These are phyloP conservation scores for Ambispora gerdemannii DNA, from an alignment of 192 early-diverging fungal species.

Conservation along the genomic window DNA sequence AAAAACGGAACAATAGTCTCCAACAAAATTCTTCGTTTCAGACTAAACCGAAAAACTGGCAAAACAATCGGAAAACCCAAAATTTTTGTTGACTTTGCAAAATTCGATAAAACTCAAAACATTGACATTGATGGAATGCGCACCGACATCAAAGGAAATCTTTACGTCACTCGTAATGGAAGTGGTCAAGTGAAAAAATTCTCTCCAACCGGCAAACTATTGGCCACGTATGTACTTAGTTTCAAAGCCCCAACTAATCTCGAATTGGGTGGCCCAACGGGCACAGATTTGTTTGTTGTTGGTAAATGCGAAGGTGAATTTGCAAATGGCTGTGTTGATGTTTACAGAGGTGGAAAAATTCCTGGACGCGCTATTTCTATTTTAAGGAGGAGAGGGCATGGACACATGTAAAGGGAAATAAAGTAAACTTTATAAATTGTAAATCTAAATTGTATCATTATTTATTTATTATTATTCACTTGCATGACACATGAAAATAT, in stretches of 20 bases:
- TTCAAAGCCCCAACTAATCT: slow-evolving; percentile 43
- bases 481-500: no score
- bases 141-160: slow-evolving; percentile 47
- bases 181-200: slow-evolving; percentile 49
- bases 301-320: slow-evolving; percentile 45
- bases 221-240: slow-evolving; percentile 34
- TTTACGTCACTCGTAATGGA: slow-evolving; percentile 54
- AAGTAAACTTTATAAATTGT: no score
- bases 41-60: slow-evolving; percentile 40
- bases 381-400: background rate
- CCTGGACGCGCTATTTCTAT: slow-evolving; percentile 1
- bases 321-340: slow-evolving; percentile 48
- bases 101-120: slow-evolving; percentile 41
- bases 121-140: slow-evolving; percentile 59
- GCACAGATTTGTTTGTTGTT: slow-evolving; percentile 47
- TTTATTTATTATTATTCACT: no score
- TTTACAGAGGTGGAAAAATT: background rate
- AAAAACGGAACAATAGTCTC: slow-evolving; percentile 36
- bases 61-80: slow-evolving; percentile 28
- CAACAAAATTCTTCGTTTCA: slow-evolving; percentile 48
- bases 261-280: slow-evolving; percentile 48
- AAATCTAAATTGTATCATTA: no score
- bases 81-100: slow-evolving; percentile 46
- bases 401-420: no score
- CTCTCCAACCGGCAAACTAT: slow-evolving; percentile 38